Evolutionary conservation across 2,329 filamentous ascomycete species (phyloP), one percentile per base, ranked within the genome.

Genomic region (Cladorrhinum sp.): DNA sequence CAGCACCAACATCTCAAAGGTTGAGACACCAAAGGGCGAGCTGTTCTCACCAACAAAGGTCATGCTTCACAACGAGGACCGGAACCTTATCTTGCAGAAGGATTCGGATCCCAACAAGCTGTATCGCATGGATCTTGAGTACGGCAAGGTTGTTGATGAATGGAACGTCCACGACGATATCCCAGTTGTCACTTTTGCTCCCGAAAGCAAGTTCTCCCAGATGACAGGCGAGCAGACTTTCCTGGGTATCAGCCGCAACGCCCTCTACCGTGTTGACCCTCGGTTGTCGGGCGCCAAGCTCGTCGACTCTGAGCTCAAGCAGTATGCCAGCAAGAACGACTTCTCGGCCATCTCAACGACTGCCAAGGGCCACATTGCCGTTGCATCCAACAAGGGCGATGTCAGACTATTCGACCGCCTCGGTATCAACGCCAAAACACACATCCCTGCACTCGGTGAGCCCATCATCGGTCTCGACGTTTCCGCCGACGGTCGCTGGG

Each of bases 101-200:
- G 81, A 82, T 54, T 73, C 87, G 56, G 89, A 98, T 66, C 91
- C 94, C 1, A 94, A 96, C 78, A 92, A 91, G 56, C 83, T 99
- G 1, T 99, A 93, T 74, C 91, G 91, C 51, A 98, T 99, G 95
- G 95, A 99, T 76, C 82, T 99, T 50, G 94, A 99, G 74, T 96
- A 96, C 68, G 95, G 95, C 67, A 98, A 97, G 78, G 91, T 99
- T 36, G 92, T 98, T 1, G 95, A 99, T 71, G 95, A 99, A 75
- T 99, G 95, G 95, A 96, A 96, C 69, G 85, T 99, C 14, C 94
- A 99, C 72, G 94, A 99, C 64, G 91, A 98, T 72, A 97, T 99
- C 59, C 89, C 91, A 0, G 91, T 98, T 63, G 87, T 91, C 58
- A 95, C 88, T 9, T 98, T 98, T 75, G 91, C 91, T 0, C 95